Base-by-base conservation (phyloP, 345 rosid species). In the Citrus mangshanensis region DNA sequence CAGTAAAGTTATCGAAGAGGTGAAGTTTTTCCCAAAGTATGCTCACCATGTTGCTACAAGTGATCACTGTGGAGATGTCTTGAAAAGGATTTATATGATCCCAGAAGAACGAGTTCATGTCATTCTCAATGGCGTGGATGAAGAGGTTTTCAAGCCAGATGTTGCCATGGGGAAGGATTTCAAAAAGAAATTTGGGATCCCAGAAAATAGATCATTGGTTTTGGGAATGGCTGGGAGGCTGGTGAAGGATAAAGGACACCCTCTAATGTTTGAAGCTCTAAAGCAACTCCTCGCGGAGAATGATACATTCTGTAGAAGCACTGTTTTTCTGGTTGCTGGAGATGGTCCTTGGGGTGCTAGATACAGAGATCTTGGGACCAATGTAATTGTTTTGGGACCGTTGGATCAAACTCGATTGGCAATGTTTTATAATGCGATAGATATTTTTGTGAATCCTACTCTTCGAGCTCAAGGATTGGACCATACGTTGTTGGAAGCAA, bases 331-430 rank as follows among this genome's bases (percentile, higher is more conserved):
- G 58, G 91, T 95, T 42, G 97, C 98, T 35, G 97, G 98, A 61
- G 93, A 95, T 84, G 99, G 99, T 74, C 98, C 97, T 37, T 95
- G 99, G 98, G 89, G 93, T 28, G 82, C 76, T n/a, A 91, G 96
- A 84, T 95, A 91, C 87, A 82, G 81, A 83, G 95, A 86, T 67
- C 88, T 95, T 8, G 96, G 98, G 21, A 70, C 86, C 58, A 91
- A 85, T n/a, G 75, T 83, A 34, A 80, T 91, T 21, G 92, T 90
- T 81, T 85, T 95, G 80, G 99, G 99, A 60, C 93, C 99, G 18
- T 64, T 95, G 66, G 96, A 89, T 63, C 99, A 88, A 79, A 82
- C 87, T 74, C 89, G 82, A 68, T 68, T 95, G 63, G 93, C 97
- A n/a, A 88, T 84, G 9, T 93, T 95, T 86, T 95, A 92, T 70